phyloP scores from a whole-genome alignment of 305 asterid species.

The Withania somnifera region DNA sequence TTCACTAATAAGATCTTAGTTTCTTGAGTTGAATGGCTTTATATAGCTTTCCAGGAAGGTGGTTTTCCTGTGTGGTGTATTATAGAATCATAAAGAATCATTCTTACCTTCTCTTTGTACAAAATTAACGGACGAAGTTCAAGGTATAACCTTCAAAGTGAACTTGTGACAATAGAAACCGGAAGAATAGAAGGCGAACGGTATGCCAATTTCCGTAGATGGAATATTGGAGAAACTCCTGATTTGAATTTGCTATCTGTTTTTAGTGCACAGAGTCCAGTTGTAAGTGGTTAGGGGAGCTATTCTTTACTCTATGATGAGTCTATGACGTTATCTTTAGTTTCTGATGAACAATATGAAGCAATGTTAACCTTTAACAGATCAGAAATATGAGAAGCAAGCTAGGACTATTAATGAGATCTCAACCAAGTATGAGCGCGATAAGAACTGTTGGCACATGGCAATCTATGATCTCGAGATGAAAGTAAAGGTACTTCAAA shows the following conservation, averaged over 20 bases:
- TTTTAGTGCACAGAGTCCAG: background rate
- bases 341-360: background rate
- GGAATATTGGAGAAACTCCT: background rate
- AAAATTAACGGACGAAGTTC: background rate
- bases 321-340: background rate
- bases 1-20: no score
- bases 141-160: background rate
- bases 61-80: background rate
- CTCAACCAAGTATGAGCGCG: slow-evolving; percentile 55
- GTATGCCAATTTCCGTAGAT: background rate
- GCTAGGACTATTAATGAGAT: slow-evolving; percentile 41
- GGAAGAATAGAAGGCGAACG: background rate
- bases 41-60: background rate
- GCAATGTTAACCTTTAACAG: slow-evolving; percentile 19
- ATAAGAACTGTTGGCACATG: slow-evolving; percentile 48
- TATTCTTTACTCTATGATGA: background rate
- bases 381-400: slow-evolving; percentile 60
- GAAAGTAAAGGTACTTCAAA: slow-evolving; percentile 54
- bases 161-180: background rate
- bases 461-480: slow-evolving; percentile 48
- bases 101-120: background rate
- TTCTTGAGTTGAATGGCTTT: no score
- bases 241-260: background rate
- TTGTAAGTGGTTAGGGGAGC: background rate
- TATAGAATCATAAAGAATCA: background rate